Percentiles rank a stretch among this genome's conserved stretches.
Conservation (phyloP, 192 early-diverging fungal species). For the Geranomyces variabilis region DNA sequence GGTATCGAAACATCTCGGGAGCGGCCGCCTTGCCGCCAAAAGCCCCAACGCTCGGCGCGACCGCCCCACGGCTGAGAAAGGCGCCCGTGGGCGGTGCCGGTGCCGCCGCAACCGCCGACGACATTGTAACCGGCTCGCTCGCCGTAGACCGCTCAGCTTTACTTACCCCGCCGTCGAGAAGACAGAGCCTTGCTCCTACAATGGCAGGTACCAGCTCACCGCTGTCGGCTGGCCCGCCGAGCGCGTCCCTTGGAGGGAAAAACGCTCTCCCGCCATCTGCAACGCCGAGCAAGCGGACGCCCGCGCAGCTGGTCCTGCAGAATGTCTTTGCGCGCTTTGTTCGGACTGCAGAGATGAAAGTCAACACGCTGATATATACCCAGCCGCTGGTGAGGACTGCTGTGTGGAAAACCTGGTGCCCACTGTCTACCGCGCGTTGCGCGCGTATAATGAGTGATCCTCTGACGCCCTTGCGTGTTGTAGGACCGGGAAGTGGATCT, state of each 20-base stretch:
- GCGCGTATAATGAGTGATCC: too few relatives aligned
- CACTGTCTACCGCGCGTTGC: neutral
- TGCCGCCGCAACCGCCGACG: neutral
- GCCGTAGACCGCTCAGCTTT: neutral
- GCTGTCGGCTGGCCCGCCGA: too few relatives aligned
- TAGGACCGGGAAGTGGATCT: constrained; percentile 41
- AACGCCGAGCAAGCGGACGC: constrained; percentile 8
- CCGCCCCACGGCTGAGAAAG: neutral
- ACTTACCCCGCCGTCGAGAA: neutral
- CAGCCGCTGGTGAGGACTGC: constrained; percentile 27
- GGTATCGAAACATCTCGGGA: neutral
- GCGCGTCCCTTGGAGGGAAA: too few relatives aligned
- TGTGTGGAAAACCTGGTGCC: neutral
- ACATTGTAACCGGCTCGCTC: neutral
- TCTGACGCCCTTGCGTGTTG: neutral
- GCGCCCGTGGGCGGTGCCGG: neutral
- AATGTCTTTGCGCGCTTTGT: constrained; percentile 38
- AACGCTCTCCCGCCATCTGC: neutral
- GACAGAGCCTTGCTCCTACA: neutral
- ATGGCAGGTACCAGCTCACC: too few relatives aligned
- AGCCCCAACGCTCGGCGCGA: neutral
- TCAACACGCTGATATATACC: constrained; percentile 21
- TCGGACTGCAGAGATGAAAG: constrained; percentile 27
- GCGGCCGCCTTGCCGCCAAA: constrained; percentile 1
- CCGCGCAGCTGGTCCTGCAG: constrained; percentile 30